Conservation (phyloP, 2,329 filamentous ascomycete species). For the Malbranchea cinnamomea region DNA sequence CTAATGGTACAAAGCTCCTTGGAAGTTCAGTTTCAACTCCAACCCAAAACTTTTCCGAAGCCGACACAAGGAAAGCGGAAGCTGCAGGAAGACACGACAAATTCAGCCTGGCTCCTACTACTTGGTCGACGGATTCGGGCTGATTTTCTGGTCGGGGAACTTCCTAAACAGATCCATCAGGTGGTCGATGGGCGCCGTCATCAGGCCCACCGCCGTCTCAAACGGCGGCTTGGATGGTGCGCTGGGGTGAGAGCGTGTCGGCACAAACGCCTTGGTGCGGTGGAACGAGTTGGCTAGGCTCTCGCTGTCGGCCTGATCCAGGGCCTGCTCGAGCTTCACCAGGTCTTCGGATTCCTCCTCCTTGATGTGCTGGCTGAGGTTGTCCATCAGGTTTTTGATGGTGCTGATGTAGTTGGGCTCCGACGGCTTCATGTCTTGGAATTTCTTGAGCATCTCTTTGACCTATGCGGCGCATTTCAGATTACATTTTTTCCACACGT, state of each 20-base stretch:
- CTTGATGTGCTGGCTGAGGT: constrained; percentile 33
- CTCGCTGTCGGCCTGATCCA: constrained; percentile 23
- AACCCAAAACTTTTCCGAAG: too few relatives aligned
- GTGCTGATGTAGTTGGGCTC: constrained; percentile 31
- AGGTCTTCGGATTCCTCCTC: constrained; percentile 38
- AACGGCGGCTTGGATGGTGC: constrained; percentile 39
- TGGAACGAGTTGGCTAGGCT: constrained; percentile 30
- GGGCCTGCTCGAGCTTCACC: constrained; percentile 31
- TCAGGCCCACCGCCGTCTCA: constrained; percentile 38
- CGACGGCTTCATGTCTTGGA: constrained; percentile 31
- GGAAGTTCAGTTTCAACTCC: too few relatives aligned
- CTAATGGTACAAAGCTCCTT: too few relatives aligned
- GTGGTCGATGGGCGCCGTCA: constrained; percentile 43
- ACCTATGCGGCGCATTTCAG: too few relatives aligned
- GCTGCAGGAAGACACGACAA: neutral
- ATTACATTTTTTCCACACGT: too few relatives aligned
- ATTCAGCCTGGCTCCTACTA: too few relatives aligned
- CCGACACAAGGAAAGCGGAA: too few relatives aligned
- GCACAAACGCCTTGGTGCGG: constrained; percentile 40
- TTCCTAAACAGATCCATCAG: constrained; percentile 40
- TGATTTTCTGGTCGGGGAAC: constrained; percentile 28
- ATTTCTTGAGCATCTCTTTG: constrained; percentile 35
- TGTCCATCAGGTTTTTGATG: constrained; percentile 30
- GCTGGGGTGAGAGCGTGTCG: constrained; percentile 36
- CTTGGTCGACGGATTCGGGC: constrained; percentile 7